Evolutionary conservation across 2,329 filamentous ascomycete species (phyloP).

Genomic region (Huntiella abstrusa): DNA sequence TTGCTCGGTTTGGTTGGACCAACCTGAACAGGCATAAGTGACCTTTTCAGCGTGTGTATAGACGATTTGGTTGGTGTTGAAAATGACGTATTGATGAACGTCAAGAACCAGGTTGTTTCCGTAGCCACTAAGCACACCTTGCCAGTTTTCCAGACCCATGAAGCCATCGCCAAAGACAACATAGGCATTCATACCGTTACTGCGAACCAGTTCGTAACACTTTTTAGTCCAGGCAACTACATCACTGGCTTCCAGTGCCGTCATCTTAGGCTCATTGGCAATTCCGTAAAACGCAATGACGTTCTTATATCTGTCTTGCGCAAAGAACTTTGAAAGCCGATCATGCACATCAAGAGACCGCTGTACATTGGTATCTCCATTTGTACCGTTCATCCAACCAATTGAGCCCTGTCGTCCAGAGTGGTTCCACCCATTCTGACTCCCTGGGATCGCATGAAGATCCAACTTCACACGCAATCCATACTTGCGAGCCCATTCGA

Average conservation of each 20-base stretch:
- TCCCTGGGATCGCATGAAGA: conserved; percentile 76
- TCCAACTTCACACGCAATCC: conserved; percentile 87
- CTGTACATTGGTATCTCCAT: conserved; percentile 60
- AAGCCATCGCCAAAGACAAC: conserved; percentile 91
- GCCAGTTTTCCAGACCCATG: conserved; percentile 78
- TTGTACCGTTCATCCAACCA: conserved; percentile 76
- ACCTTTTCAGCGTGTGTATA: conserved; percentile 71
- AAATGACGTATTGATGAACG: conserved; percentile 96
- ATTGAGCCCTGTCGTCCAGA: conserved; percentile 67
- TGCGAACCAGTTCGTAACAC: conserved; percentile 53
- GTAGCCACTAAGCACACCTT: conserved; percentile 56
- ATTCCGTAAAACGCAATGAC: conserved; percentile 85
- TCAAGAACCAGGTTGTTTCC: conserved; percentile 61
- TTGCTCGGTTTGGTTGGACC: conserved; percentile 58
- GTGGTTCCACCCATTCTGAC: conserved; percentile 97
- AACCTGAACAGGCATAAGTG: conserved; percentile 69
- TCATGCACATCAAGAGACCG: conserved; percentile 76
- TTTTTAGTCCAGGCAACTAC: conserved; percentile 67
- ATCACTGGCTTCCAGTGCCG: conserved; percentile 40
- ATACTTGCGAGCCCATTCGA: conserved; percentile 86
- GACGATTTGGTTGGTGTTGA: conserved; percentile 74
- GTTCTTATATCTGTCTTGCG: conserved; percentile 81
- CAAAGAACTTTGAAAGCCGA: conserved; percentile 76
- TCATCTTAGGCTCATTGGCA: conserved; percentile 87
- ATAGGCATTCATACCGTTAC: conserved; percentile 53